Evolutionary conservation across 495 filamentous ascomycete genomes (phyloP), one percentile per base, ranked within the genome.

Genomic region (Penicillium odoratum): DNA sequence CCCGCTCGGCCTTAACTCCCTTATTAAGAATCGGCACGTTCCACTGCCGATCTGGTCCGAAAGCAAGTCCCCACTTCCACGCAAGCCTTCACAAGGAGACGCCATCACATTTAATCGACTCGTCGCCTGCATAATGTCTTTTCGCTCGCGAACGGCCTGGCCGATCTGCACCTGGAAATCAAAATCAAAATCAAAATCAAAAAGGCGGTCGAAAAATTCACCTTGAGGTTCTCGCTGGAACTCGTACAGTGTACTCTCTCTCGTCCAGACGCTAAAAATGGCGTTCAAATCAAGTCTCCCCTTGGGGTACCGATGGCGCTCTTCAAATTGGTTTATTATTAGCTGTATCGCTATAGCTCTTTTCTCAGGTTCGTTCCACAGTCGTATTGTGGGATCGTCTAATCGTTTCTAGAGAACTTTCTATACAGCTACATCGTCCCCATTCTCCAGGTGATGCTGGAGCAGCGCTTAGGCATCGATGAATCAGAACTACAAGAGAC

Each of bases 381-480:
- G 33, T 10, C 13, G 33, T 36, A n/a, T 40, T 13, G n/a, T 40
- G 38, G n/a, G 15, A 13, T 16, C 15, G 38, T 28, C 50, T 52
- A n/a, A 38, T 16, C 26, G 16, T 11, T n/a, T 44, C 5, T 8
- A 53, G 55, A 57, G 18, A 57, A 46, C 13, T 51, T 57, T 18
- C 40, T 62, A 8, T 58, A 40, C 33, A 45, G 34, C 13, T 70
- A 68, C 48, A 64, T 70, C 55, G 59, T 66, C 11, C 68, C 68
- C 7, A 51, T 70, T 10, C 62, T 70, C 7, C 60, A 59, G n/a
- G 56, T 63, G 16, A 64, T 70, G 25, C 40, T 70, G 10, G 65
- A 68, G 36, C 16, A 60, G 5, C 60, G 65, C 0, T 34, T 70
- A 7, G 59, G 58, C 5, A 18, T 65, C n/a, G 58, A 68, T 38